Evolutionary conservation across 352 stramenopile genomes (phyloP).

Genomic region (Pythium periplocum): DNA sequence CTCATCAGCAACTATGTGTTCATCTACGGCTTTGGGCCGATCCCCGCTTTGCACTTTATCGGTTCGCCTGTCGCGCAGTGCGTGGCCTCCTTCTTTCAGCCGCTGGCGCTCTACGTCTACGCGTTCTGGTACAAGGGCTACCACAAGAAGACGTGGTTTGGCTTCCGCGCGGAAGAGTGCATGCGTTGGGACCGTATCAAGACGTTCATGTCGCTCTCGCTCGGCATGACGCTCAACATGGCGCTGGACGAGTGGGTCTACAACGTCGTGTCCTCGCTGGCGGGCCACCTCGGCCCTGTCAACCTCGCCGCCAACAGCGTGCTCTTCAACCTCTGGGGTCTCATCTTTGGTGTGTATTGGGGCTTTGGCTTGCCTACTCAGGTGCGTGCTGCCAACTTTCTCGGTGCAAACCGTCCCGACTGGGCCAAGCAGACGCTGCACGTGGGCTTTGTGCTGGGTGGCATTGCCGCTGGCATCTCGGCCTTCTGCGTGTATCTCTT

Average conservation of each 20-base stretch:
- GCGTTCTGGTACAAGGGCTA: conserved; percentile 78
- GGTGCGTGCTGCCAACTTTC: conserved; percentile 70
- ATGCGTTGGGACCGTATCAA: conserved; percentile 62
- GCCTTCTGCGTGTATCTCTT: conserved; percentile 46
- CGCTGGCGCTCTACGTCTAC: conserved; percentile 56
- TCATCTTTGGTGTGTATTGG: conserved; percentile 84
- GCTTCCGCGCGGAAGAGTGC: conserved; percentile 46
- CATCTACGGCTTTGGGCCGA: conserved; percentile 66
- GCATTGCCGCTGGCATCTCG: conserved; percentile 43
- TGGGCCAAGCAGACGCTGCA: conserved; percentile 48
- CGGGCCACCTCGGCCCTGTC: conserved; percentile 48
- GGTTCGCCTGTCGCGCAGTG: conserved; percentile 68
- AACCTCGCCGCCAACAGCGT: conserved; percentile 78
- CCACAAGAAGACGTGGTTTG: conserved; percentile 76
- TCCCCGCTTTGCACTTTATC: conserved; percentile 62
- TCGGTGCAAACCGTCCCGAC: conserved; percentile 57
- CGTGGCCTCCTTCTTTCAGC: conserved; percentile 71
- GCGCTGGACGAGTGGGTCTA: conserved; percentile 80
- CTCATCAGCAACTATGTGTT: conserved; percentile 69
- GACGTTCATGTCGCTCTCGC: conserved; percentile 54
- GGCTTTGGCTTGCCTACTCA: conserved; percentile 76
- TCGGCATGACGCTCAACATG: conserved; percentile 76
- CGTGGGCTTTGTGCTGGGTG: conserved; percentile 64
- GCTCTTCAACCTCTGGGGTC: conserved; percentile 76
- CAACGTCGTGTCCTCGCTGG: conserved; percentile 68